A percentile compares a stretch with the other conserved stretches of the same genome.
phyloP scores from a whole-genome alignment of 129 eudicot genomes.

The Sambucus nigra region DNA sequence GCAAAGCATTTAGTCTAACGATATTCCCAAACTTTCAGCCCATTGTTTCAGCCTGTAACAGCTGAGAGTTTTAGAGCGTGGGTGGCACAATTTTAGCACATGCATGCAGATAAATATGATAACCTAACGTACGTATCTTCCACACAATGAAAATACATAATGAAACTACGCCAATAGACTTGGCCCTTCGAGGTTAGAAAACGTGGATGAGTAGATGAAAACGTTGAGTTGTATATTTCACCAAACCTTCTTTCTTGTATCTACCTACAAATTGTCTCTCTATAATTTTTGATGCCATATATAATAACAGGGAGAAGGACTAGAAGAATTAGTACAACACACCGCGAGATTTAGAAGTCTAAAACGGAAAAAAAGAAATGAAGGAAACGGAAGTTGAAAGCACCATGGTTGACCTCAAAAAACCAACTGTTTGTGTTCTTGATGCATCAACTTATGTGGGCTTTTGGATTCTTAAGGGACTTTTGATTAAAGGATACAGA shows the following conservation, averaged over 20 bases:
- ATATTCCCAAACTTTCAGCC: too few relatives aligned
- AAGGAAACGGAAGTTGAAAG: not conserved
- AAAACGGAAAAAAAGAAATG: not conserved
- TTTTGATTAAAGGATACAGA: constrained; percentile 12
- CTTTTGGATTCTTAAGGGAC: constrained; percentile 21
- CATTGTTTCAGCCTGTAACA: too few relatives aligned
- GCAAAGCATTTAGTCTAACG: too few relatives aligned
- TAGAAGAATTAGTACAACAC: not conserved
- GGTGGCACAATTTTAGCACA: too few relatives aligned
- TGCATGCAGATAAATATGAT: too few relatives aligned
- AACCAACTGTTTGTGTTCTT: constrained; percentile 21
- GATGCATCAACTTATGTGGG: constrained; percentile 28
- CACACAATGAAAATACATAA: too few relatives aligned
- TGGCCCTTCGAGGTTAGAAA: too few relatives aligned
- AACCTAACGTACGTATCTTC: too few relatives aligned
- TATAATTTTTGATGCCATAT: not conserved
- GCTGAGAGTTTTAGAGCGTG: too few relatives aligned
- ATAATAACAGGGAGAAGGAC: not conserved
- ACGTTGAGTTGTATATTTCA: constrained; percentile 16
- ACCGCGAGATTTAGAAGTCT: not conserved
- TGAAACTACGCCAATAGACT: not conserved
- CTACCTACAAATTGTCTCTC: too few relatives aligned
- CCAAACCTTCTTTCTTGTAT: constrained; percentile 9
- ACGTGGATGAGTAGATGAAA: constrained; percentile 12
- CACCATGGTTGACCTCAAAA: not conserved